Percentiles rank a stretch among this genome's conserved stretches.
These are phyloP conservation scores for Aspergillus intermedius DNA, from an alignment of 2,329 filamentous ascomycete species.

Conservation along the genomic window DNA sequence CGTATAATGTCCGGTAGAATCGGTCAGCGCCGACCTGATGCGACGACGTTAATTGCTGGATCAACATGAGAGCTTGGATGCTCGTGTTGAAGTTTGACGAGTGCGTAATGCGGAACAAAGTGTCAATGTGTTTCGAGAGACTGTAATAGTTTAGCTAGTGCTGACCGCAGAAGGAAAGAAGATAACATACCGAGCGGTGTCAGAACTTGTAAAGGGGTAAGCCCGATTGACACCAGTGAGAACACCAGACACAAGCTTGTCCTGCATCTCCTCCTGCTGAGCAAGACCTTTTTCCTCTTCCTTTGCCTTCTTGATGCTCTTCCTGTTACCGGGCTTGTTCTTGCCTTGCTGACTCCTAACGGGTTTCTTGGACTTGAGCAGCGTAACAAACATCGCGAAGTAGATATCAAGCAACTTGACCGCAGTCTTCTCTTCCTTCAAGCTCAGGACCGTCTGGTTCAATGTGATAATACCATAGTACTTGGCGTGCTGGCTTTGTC, in stretches of 20 bases:
- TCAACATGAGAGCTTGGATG: slow-evolving; percentile 88
- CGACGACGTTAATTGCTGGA: slow-evolving; percentile 79
- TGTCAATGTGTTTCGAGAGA: slow-evolving; percentile 84
- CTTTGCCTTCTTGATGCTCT: slow-evolving; percentile 48
- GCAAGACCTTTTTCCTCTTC: slow-evolving; percentile 29
- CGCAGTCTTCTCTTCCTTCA: slow-evolving; percentile 73
- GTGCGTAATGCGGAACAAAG: slow-evolving; percentile 90
- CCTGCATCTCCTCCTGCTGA: slow-evolving; percentile 63
- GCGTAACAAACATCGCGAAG: slow-evolving; percentile 76
- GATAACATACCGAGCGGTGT: slow-evolving; percentile 60
- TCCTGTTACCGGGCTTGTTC: slow-evolving; percentile 31
- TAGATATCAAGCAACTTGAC: slow-evolving; percentile 81
- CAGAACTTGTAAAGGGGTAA: slow-evolving; percentile 81
- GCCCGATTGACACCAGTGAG: slow-evolving; percentile 93
- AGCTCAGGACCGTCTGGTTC: slow-evolving; percentile 90
- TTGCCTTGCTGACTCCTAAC: slow-evolving; percentile 31
- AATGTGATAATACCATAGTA: slow-evolving; percentile 96
- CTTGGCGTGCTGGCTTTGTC: slow-evolving; percentile 79
- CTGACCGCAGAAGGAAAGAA: not conserved
- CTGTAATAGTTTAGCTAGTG: slow-evolving; percentile 35
- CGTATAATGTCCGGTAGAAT: slow-evolving; percentile 93
- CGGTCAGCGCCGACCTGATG: slow-evolving; percentile 79
- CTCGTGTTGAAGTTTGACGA: slow-evolving; percentile 99
- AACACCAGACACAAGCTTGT: slow-evolving; percentile 88
- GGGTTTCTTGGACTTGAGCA: slow-evolving; percentile 60